Conservation (phyloP, 2,329 filamentous ascomycete genomes). For the Colletotrichum eleusines region DNA sequence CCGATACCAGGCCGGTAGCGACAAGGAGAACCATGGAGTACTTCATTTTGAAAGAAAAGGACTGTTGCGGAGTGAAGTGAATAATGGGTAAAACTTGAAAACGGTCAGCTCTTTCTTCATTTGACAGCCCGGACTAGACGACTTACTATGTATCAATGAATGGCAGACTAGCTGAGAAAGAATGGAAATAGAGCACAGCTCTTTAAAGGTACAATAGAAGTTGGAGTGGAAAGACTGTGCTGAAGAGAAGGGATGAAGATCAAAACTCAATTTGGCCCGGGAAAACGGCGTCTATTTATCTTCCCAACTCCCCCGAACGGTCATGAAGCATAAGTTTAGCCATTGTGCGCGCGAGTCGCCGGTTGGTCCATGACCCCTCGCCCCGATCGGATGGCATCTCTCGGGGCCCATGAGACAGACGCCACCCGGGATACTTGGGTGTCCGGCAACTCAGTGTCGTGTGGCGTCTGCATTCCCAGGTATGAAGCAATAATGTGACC, state of each 20-base stretch:
- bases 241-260: slow-evolving; percentile 35
- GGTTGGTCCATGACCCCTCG: not conserved
- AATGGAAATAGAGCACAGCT: slow-evolving; percentile 50
- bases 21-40: slow-evolving; percentile 47
- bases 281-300: slow-evolving; percentile 31
- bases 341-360: not conserved
- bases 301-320: not conserved
- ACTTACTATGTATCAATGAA: slow-evolving; percentile 41
- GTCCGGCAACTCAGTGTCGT: slow-evolving; percentile 14
- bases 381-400: slow-evolving; percentile 31
- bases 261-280: slow-evolving; percentile 23
- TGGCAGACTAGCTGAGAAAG: slow-evolving; percentile 35
- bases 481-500: slow-evolving; percentile 10
- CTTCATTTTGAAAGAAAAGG: slow-evolving; percentile 46
- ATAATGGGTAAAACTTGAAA: slow-evolving; percentile 13
- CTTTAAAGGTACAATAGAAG: slow-evolving; percentile 34
- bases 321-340: slow-evolving; percentile 39
- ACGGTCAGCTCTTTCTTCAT: slow-evolving; percentile 7
- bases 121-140: too few relatives aligned
- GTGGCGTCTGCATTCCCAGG: slow-evolving; percentile 19
- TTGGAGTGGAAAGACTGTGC: slow-evolving; percentile 32
- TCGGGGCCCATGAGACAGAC: slow-evolving; percentile 31
- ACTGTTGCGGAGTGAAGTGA: slow-evolving; percentile 24
- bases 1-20: slow-evolving; percentile 49
- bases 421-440: slow-evolving; percentile 7